A percentile compares a stretch with the other conserved stretches of the same genome.
Conservation (phyloP, 306 rosid genomes). For the Echinosophora koreensis region DNA sequence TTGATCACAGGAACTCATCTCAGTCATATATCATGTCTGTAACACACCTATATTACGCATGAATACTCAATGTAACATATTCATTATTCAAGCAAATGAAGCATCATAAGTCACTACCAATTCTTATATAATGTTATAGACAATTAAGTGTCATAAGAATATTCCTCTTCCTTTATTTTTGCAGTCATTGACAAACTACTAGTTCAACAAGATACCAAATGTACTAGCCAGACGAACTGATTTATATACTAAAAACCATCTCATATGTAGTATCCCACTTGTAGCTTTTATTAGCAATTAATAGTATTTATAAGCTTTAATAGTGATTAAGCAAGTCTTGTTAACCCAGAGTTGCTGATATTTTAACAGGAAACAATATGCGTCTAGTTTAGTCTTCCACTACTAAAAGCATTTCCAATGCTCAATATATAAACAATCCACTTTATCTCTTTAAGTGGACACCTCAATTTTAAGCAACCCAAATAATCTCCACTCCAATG, state of each 20-base stretch:
- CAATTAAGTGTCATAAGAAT: neutral
- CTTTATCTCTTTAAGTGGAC: no score
- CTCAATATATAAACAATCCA: no score
- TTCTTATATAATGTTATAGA: neutral
- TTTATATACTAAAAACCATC: neutral
- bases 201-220: neutral
- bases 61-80: neutral
- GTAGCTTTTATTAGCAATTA: no score
- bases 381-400: no score
- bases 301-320: no score
- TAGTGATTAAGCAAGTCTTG: no score
- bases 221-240: neutral
- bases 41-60: neutral
- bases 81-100: constrained; percentile 19
- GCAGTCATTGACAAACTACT: neutral
- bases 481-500: no score
- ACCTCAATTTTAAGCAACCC: no score
- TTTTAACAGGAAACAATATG: no score
- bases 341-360: no score
- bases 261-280: no score
- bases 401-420: no score
- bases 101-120: constrained; percentile 1
- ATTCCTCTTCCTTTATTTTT: constrained; percentile 12
- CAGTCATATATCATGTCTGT: neutral
- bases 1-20: neutral